Percentiles rank a stretch among this genome's conserved stretches.
Conservation (phyloP, 352 stramenopile species). For the Sclerospora graminicola region DNA sequence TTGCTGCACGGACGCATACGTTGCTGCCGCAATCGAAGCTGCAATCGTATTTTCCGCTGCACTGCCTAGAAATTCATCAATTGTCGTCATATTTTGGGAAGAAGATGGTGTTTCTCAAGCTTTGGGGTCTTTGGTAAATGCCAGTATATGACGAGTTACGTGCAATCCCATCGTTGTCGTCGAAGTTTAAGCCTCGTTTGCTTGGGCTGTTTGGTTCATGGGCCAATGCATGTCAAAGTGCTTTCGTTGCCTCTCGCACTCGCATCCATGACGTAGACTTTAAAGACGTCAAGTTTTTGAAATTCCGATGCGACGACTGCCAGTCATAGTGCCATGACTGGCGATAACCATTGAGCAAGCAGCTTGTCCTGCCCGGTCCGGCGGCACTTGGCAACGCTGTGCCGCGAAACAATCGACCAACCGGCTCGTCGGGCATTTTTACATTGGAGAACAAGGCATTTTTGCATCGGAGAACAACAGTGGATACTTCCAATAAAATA, state of each 20-base stretch:
- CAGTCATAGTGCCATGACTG: slow-evolving; percentile 83
- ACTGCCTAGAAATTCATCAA: slow-evolving; percentile 27
- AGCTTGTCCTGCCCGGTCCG: slow-evolving; percentile 20
- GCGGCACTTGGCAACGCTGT: slow-evolving; percentile 23
- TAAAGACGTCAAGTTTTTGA: slow-evolving; percentile 83
- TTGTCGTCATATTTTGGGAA: too few relatives aligned
- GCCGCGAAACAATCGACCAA: slow-evolving; percentile 63
- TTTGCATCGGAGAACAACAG: too few relatives aligned
- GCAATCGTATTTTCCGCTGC: slow-evolving; percentile 2
- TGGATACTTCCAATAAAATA: too few relatives aligned
- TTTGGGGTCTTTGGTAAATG: neutral
- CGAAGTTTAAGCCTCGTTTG: slow-evolving; percentile 7
- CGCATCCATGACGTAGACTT: slow-evolving; percentile 52
- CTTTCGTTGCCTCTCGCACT: slow-evolving; percentile 17
- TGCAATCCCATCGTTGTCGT: too few relatives aligned
- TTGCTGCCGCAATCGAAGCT: slow-evolving; percentile 10
- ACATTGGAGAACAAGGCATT: slow-evolving; percentile 59
- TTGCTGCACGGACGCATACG: slow-evolving; percentile 14
- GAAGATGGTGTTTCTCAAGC: slow-evolving; percentile 1
- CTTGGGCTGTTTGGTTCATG: slow-evolving; percentile 14
- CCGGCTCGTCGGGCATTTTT: slow-evolving; percentile 69
- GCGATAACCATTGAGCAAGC: slow-evolving; percentile 76
- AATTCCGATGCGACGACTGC: slow-evolving; percentile 76
- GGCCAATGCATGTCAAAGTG: slow-evolving; percentile 44
- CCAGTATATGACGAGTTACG: slow-evolving; percentile 3